These are phyloP conservation scores for Ambrosia artemisiifolia DNA, from an alignment of 129 eudicot species.

Conservation along the genomic window DNA sequence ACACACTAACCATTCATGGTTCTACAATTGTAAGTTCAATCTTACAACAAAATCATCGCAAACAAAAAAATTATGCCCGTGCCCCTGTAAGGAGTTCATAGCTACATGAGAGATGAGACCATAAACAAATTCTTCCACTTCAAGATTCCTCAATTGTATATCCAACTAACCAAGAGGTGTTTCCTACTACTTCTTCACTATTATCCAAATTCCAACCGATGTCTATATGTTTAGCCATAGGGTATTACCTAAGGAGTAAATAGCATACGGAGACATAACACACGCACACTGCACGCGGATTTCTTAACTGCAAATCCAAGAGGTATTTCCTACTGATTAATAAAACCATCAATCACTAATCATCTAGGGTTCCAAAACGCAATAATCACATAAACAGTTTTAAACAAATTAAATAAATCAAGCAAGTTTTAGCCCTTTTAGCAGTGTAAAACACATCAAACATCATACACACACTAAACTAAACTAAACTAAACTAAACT, in stretches of 20 bases:
- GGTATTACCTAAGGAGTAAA: background rate
- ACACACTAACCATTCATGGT: too few species aligned
- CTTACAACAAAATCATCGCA: too few species aligned
- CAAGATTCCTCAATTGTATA: background rate
- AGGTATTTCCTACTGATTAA: background rate
- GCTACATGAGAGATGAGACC: too few species aligned
- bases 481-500: too few species aligned
- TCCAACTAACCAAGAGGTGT: background rate
- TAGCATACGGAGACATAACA: constrained; percentile 11
- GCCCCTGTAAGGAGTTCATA: too few species aligned
- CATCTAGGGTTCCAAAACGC: background rate
- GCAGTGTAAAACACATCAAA: background rate
- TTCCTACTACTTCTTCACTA: too few species aligned
- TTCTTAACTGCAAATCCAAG: background rate
- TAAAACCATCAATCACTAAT: background rate
- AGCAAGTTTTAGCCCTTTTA: background rate
- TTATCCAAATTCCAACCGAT: background rate
- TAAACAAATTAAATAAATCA: background rate
- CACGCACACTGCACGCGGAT: background rate
- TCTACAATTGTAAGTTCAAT: too few species aligned
- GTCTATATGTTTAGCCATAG: background rate
- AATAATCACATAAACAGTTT: background rate
- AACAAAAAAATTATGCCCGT: too few species aligned
- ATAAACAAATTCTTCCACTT: background rate
- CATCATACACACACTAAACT: background rate